Evolutionary conservation across 768 basidiomycete species (phyloP), one percentile per base, ranked within the genome.

Genomic region (Melanogaster broomeanus): DNA sequence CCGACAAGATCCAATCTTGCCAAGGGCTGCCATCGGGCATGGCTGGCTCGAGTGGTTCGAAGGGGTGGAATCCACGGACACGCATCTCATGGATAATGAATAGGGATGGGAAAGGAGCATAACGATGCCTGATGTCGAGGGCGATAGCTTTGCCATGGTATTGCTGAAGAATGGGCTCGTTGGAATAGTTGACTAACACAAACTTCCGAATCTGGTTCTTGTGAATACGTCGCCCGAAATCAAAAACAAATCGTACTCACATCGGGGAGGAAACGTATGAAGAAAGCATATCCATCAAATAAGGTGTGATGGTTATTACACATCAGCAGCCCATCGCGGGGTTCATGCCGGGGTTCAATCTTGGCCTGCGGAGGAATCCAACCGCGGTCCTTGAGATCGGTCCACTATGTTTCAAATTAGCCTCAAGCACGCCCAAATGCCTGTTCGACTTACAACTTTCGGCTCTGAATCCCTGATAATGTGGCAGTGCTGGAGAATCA

Each of bases 41-140:
- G 45, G 33, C 33, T 3, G 25, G 43, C 1, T 4, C 18, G 27
- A 31, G 8, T 2, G 43, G 28, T 30, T 45, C 4, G 28, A 30
- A 73, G 37, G 67, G 70, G 47, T 66, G 31, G 39, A 51, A 61
- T 18, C 60, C 70, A 34, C 65, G 68, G 45, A 69, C 68, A 11
- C 71, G 68, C 66, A 69, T 68, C 55, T 74, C 70, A 40, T 72
- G 72, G 45, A 68, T 57, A 35, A 70, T 63, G 55, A 72, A 69
- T 18, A 69, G 48, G 41, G 64, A 53, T 34, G 69, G 65, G 56
- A 72, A 70, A 0, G 70, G 70, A 10, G 57, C 68, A 49, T 66
- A 25, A 3, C 6, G 45, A 46, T 73, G 57, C 11, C 49, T 51
- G 43, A 62, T 60, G 34, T 74, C 66, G 39, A 74, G 62, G 42